phyloP scores from a whole-genome alignment of 352 stramenopile genomes.

The Pythium rishiriense region DNA sequence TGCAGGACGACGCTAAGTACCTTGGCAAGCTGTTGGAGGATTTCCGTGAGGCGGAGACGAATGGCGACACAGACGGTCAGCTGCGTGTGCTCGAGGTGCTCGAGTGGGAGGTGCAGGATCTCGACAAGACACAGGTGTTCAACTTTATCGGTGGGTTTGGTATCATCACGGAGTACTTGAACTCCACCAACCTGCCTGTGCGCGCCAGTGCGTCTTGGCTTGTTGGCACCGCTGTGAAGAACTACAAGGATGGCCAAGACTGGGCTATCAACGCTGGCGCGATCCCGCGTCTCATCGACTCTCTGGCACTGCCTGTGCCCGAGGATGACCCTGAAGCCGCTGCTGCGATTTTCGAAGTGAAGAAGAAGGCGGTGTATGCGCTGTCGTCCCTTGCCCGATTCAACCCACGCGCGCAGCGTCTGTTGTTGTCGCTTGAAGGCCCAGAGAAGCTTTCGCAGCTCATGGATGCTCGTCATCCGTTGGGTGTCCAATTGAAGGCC shows the following conservation, averaged over 20 bases:
- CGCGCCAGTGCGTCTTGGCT: conserved; percentile 68
- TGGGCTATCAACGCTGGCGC: conserved; percentile 78
- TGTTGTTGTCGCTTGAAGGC: conserved; percentile 49
- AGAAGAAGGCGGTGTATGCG: conserved; percentile 84
- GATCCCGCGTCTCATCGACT: conserved; percentile 66
- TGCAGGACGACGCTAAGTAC: conserved; percentile 83
- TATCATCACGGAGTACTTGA: conserved; percentile 70
- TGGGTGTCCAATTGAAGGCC: conserved; percentile 67
- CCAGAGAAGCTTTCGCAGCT: conserved; percentile 30
- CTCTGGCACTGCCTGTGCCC: conserved; percentile 41
- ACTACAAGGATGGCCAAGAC: conserved; percentile 80
- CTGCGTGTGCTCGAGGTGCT: conserved; percentile 64
- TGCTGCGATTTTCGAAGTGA: conserved; percentile 56
- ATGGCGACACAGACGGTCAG: conserved; percentile 45
- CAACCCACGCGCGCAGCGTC: conserved; percentile 64
- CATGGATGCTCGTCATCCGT: conserved; percentile 42
- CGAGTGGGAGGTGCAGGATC: conserved; percentile 87
- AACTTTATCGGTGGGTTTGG: conserved; percentile 84
- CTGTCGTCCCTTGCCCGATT: conserved; percentile 69
- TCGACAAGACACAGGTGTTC: conserved; percentile 87
- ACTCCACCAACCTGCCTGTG: conserved; percentile 64
- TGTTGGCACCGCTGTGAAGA: conserved; percentile 76
- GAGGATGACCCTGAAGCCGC: neutral
- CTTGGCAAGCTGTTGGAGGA: conserved; percentile 72
- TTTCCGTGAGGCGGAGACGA: conserved; percentile 58